phyloP scores from a whole-genome alignment of 257 asterid species.

The Scutellaria minor region DNA sequence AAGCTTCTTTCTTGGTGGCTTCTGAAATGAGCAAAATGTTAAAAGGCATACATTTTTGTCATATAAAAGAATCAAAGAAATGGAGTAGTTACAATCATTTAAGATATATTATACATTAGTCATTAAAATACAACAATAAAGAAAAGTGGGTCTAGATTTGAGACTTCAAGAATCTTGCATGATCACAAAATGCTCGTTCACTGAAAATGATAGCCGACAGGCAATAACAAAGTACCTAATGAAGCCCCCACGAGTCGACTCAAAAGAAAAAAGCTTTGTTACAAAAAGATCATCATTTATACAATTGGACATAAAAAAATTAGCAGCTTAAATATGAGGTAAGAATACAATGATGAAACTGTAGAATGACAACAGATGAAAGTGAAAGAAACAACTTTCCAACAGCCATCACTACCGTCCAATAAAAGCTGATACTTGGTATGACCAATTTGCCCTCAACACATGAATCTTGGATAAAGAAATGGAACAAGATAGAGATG shows the following conservation, averaged over 20 bases:
- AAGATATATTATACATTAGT: slow-evolving; percentile 39
- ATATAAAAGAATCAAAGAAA: slow-evolving; percentile 43
- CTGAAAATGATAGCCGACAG: slow-evolving; percentile 55
- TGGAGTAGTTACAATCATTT: slow-evolving; percentile 58
- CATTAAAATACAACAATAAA: slow-evolving; percentile 41
- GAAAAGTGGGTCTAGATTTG: slow-evolving; percentile 42
- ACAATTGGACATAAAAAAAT: slow-evolving; percentile 5
- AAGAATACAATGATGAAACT: slow-evolving; percentile 35
- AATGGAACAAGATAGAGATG: slow-evolving; percentile 4
- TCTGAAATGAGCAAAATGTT: slow-evolving; percentile 44
- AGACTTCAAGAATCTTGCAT: slow-evolving; percentile 65
- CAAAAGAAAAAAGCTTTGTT: slow-evolving; percentile 28
- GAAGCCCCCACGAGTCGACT: slow-evolving; percentile 52
- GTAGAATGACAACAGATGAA: slow-evolving; percentile 46
- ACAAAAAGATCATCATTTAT: slow-evolving; percentile 33
- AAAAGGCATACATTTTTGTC: slow-evolving; percentile 26
- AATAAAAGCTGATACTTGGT: slow-evolving; percentile 39
- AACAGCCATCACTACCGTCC: slow-evolving; percentile 50
- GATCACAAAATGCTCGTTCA: slow-evolving; percentile 56
- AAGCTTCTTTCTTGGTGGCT: slow-evolving; percentile 43
- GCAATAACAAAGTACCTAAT: slow-evolving; percentile 49
- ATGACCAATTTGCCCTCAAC: slow-evolving; percentile 46
- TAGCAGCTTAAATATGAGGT: slow-evolving; percentile 31
- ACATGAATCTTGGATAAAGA: slow-evolving; percentile 1
- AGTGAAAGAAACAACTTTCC: slow-evolving; percentile 62